phyloP scores from a whole-genome alignment of 2,329 filamentous ascomycete genomes.

The Diplocarpon mali region DNA sequence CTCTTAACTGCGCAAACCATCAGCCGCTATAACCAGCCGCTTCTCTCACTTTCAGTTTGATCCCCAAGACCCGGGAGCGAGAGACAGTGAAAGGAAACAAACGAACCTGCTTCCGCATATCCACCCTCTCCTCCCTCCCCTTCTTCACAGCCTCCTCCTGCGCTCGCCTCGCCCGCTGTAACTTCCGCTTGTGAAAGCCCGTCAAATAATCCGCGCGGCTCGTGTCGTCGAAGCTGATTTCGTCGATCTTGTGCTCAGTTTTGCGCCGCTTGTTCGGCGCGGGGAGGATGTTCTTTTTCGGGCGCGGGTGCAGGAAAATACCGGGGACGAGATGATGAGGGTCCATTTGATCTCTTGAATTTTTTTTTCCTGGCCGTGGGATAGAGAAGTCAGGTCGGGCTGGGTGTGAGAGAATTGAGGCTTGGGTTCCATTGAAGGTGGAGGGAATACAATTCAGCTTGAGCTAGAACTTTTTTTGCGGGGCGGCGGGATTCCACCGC shows the following conservation, averaged over 20 bases:
- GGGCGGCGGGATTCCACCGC: not conserved
- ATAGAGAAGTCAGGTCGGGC: not conserved
- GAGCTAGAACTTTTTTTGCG: conserved; percentile 5
- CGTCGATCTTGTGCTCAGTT: conserved; percentile 46
- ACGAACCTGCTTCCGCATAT: conserved; percentile 63
- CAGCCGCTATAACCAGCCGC: too few species aligned
- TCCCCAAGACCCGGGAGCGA: too few species aligned
- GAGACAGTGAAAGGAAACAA: not conserved
- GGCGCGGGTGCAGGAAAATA: conserved; percentile 47
- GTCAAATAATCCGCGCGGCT: conserved; percentile 82
- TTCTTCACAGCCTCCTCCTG: conserved; percentile 70
- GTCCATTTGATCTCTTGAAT: conserved; percentile 11
- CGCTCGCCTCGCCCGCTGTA: conserved; percentile 72
- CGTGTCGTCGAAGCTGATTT: conserved; percentile 73
- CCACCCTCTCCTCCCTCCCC: conserved; percentile 66
- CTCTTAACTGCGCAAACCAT: conserved; percentile 51
- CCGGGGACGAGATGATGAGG: conserved; percentile 14
- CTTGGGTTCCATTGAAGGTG: not conserved
- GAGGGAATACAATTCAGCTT: not conserved
- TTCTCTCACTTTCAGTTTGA: too few species aligned
- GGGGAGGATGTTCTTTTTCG: conserved; percentile 45
- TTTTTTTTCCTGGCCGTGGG: not conserved
- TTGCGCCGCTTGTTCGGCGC: conserved; percentile 59
- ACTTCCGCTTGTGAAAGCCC: conserved; percentile 93
- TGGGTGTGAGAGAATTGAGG: not conserved